Evolutionary conservation across 306 rosid genomes (phyloP).

Genomic region (Sicyos baderoa): DNA sequence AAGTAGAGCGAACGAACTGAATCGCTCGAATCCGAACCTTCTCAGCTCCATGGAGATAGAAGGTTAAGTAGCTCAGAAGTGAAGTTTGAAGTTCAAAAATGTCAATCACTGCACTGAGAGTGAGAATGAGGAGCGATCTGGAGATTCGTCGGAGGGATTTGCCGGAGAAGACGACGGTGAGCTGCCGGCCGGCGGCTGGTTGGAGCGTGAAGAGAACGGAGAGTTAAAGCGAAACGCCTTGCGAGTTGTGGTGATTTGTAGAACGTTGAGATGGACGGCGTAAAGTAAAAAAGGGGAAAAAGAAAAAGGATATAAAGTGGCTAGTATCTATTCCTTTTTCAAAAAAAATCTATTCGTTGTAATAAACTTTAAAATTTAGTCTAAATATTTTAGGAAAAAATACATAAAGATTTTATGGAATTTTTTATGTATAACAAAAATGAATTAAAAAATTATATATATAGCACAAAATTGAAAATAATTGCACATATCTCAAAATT

Average conservation of each 20-base stretch:
- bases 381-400: not conserved
- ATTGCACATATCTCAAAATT: no score
- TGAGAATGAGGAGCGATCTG: not conserved
- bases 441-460: no score
- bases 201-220: not conserved
- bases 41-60: constrained; percentile 18
- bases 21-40: constrained; percentile 5
- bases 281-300: not conserved
- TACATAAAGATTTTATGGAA: no score
- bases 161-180: not conserved
- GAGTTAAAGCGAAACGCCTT: constrained; percentile 1
- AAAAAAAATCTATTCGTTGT: no score
- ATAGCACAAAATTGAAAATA: no score
- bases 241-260: not conserved
- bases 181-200: not conserved
- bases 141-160: not conserved
- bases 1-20: not conserved
- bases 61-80: not conserved
- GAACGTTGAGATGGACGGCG: constrained; percentile 16
- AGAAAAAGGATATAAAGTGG: no score
- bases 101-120: not conserved
- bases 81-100: not conserved
- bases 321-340: no score
- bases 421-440: no score
- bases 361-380: not conserved